These are phyloP conservation scores for Melampsora allii-populina DNA, from an alignment of 1,284 basidiomycete species.

Conservation along the genomic window DNA sequence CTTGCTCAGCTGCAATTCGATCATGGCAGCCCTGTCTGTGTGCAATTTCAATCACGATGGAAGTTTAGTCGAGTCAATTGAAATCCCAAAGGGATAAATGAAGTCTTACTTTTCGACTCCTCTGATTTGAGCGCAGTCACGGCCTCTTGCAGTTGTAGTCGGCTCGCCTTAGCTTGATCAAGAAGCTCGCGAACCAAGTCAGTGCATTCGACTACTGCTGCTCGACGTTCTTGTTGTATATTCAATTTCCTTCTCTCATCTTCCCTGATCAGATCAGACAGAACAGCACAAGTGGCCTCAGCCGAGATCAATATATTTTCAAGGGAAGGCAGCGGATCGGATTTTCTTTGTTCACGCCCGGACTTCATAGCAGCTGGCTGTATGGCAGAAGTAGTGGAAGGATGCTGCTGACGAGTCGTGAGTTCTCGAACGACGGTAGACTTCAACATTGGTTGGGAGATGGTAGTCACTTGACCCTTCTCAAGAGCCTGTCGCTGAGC, in stretches of 20 bases:
- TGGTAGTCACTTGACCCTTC: conserved; percentile 50
- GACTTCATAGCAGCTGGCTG: neutral
- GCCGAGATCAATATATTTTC: conserved; percentile 38
- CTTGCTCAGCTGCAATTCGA: neutral
- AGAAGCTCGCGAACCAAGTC: conserved; percentile 63
- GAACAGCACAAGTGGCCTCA: conserved; percentile 51
- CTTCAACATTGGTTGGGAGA: conserved; percentile 57
- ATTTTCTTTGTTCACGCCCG: neutral
- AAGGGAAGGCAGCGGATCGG: neutral
- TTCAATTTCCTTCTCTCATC: conserved; percentile 59
- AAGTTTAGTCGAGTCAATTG: too few relatives aligned
- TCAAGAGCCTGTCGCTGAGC: conserved; percentile 52
- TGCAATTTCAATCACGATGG: neutral
- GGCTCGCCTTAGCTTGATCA: conserved; percentile 49
- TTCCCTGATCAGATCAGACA: conserved; percentile 53
- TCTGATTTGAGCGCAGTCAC: conserved; percentile 9
- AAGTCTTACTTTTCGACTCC: neutral
- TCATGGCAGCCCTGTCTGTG: neutral
- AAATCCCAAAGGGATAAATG: too few relatives aligned
- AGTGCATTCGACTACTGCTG: conserved; percentile 65
- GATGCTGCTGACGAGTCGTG: conserved; percentile 53
- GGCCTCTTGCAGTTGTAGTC: conserved; percentile 49
- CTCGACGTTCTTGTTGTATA: conserved; percentile 64
- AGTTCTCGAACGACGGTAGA: conserved; percentile 54
- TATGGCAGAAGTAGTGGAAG: conserved; percentile 45